Evolutionary conservation across 225 moss, liverwort and hornwort genomes (phyloP).

Genomic region (Sphagnum tenellum): DNA sequence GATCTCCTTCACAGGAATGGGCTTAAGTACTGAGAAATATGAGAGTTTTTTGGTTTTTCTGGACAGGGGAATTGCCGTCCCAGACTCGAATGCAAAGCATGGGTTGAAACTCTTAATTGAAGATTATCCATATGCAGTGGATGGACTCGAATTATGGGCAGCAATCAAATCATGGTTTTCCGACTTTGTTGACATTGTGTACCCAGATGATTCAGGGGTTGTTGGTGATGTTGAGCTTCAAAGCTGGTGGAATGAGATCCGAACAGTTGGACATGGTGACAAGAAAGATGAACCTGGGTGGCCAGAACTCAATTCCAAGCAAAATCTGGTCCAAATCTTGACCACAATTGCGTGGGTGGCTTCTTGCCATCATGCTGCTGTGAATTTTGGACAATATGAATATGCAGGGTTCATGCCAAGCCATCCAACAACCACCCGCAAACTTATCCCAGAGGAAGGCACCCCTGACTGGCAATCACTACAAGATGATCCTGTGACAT

Average conservation of each 20-base stretch:
- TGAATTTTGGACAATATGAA: slow-evolving; percentile 70
- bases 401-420: slow-evolving; percentile 54
- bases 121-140: slow-evolving; percentile 73
- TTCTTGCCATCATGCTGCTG: slow-evolving; percentile 62
- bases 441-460: slow-evolving; percentile 42
- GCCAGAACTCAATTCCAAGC: slow-evolving; percentile 34
- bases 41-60: neutral
- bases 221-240: slow-evolving; percentile 48
- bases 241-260: slow-evolving; percentile 59
- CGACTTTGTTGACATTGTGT: slow-evolving; percentile 41
- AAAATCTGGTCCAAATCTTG: slow-evolving; percentile 21
- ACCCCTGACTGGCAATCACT: slow-evolving; percentile 29
- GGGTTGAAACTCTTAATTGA: slow-evolving; percentile 54
- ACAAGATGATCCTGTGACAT: slow-evolving; percentile 24
- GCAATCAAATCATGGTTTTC: slow-evolving; percentile 33
- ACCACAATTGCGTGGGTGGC: slow-evolving; percentile 63
- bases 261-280: slow-evolving; percentile 45
- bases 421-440: slow-evolving; percentile 35
- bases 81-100: slow-evolving; percentile 26
- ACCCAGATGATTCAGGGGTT: slow-evolving; percentile 36
- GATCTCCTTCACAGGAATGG: too few relatives aligned
- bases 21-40: neutral
- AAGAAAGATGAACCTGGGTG: slow-evolving; percentile 47
- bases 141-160: slow-evolving; percentile 62
- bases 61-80: slow-evolving; percentile 63